Base-by-base conservation (phyloP, 257 asterid species). In the Capsicum chinense region DNA sequence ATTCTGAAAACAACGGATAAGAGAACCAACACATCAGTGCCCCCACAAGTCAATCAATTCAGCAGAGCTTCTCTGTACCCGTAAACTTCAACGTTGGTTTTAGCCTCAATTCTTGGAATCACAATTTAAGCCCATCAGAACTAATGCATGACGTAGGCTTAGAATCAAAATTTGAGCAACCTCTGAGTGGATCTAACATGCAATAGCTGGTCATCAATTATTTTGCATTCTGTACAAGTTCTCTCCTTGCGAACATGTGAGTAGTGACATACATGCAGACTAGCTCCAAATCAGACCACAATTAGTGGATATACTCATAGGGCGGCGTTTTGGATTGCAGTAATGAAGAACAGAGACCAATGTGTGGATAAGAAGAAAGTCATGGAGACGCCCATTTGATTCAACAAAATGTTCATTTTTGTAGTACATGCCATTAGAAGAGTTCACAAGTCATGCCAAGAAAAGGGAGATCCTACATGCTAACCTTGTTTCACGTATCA, bases 241-340 rank as follows among this genome's bases (percentile, higher is more conserved):
- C 9, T 70, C 79, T 70, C 56, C 35, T 42, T 2, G 9, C 79
- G 44, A 37, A 13, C 37, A 48, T 42, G 56, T 9, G 56, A 9
- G 37, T 42, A 44, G 79, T 70, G 79, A 70, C 79, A 42, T 52
- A 16, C 13, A 70, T 5, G 80, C 80, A 0, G 59, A 73, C 42
- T 73, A 48, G 80, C 39, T 11, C 80, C 11, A 48, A 73, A 73
- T 73, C 54, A 44, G 37, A 70, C 35, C 79, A 70, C 79, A 17
- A 70, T 42, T 16, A 11, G 52, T 44, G 79, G 56, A 17, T 44
- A 44, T 11, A 19, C 6, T 48, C 42, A 73, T 48, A 48, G 35
- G 59, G 6, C 3, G 47, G 58, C 19, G 39, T 13, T 47, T 47
- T n/a, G 39, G n/a, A 71, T n/a, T 71, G 59, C 58, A 71, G 59